Evolutionary conservation across 768 basidiomycete species (phyloP), one percentile per base, ranked within the genome.

Genomic region (Calvatia gigantea): DNA sequence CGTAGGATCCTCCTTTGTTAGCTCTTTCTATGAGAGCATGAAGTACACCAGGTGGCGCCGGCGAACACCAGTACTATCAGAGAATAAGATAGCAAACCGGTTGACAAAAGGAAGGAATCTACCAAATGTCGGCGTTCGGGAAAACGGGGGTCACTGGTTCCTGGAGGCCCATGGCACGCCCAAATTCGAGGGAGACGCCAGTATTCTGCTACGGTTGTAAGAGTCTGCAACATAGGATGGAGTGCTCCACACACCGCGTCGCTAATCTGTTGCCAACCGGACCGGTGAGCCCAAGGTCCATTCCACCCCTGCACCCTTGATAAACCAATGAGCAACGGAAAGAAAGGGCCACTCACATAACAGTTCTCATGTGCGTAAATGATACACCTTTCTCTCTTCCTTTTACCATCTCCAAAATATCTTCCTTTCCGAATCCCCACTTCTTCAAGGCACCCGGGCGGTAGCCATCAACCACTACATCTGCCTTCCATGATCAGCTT

Each of bases 391-490:
- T 47, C 21, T 56, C 56, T n/a, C 62, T 62, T 23, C 56, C 60
- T 25, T 62, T 58, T 39, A 66, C 59, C 43, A 67, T 33, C 2
- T 56, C 59, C 32, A 69, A 38, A 35, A 69, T 61, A 32, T 62
- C 67, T 7, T 70, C 66, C 53, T 63, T 63, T 1, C 67, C 67
- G 43, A 70, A 70, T 19, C 69, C 69, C 50, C 61, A 65, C 32
- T 65, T 65, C 53, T 62, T 55, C 60, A 70, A 60, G 7, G 63
- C 64, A 17, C 62, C 60, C 28, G 69, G 69, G 1, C 69, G 61
- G 48, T 70, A 68, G 27, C 69, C 69, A 54, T 68, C 64, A 19
- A 70, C 55, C 3, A 70, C 62, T 1, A 70, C 64, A 52, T 70
- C 66, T 12, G 56, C 57, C 31, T n/a, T 67, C 67, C 41, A 58